A percentile compares a stretch with the other conserved stretches of the same genome.
phyloP scores from a whole-genome alignment of 2,329 filamentous ascomycete genomes.

The Sporothrix mexicana region DNA sequence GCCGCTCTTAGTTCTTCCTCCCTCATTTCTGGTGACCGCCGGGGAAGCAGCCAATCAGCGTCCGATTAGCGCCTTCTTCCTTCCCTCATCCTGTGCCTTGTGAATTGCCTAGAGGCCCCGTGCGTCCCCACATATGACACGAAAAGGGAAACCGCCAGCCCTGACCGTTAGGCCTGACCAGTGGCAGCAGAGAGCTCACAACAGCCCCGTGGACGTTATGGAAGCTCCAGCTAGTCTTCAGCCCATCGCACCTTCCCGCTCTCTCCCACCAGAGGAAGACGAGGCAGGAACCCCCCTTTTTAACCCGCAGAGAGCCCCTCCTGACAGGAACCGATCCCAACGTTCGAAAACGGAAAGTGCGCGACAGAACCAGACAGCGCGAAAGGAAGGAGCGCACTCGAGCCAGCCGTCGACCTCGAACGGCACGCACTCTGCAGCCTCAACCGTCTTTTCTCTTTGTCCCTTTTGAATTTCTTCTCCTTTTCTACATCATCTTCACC shows the following conservation, averaged over 20 bases:
- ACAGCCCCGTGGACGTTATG: slow-evolving; percentile 9
- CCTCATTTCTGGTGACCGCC: background rate
- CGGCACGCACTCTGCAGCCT: slow-evolving; percentile 19
- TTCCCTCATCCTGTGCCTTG: slow-evolving; percentile 7
- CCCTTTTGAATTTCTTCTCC: slow-evolving; percentile 1
- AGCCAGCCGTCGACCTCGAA: slow-evolving; percentile 16
- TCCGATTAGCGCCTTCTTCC: background rate
- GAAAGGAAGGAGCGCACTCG: slow-evolving; percentile 20
- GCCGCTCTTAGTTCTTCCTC: slow-evolving; percentile 21
- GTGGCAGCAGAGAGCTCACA: background rate
- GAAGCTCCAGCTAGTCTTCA: slow-evolving; percentile 9
- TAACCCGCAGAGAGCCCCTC: slow-evolving; percentile 21
- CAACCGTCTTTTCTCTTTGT: slow-evolving; percentile 1
- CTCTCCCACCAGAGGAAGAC: background rate
- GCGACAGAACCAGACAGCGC: background rate
- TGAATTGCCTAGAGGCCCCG: slow-evolving; percentile 14
- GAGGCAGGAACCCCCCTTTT: slow-evolving; percentile 10
- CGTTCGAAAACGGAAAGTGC: slow-evolving; percentile 24
- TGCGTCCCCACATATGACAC: slow-evolving; percentile 12
- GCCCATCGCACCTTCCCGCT: slow-evolving; percentile 5
- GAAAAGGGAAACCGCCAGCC: slow-evolving; percentile 28
- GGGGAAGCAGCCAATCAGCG: slow-evolving; percentile 1
- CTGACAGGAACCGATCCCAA: slow-evolving; percentile 25
- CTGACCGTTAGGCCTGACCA: slow-evolving; percentile 7
- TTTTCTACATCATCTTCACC: slow-evolving; percentile 11